Conservation (phyloP, 768 basidiomycete species). For the Stropharia rugosoannulata region DNA sequence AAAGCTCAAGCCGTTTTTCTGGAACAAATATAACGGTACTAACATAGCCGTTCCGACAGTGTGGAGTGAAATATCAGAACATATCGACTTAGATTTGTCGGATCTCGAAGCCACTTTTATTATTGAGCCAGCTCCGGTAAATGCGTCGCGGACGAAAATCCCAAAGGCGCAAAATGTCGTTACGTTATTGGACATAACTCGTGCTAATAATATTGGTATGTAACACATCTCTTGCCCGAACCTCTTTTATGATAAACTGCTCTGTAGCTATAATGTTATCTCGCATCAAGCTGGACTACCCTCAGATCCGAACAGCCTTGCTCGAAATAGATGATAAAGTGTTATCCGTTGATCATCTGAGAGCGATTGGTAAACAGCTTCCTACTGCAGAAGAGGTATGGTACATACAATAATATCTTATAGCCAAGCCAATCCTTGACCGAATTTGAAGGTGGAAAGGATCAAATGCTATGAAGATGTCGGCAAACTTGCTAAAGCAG, state of each 20-base stretch:
- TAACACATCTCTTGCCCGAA: not conserved
- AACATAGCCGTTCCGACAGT: conserved; percentile 45
- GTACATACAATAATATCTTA: not conserved
- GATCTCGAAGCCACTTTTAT: conserved; percentile 78
- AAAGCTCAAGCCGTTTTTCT: conserved; percentile 84
- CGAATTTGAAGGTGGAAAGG: conserved; percentile 46
- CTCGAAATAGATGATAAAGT: conserved; percentile 68
- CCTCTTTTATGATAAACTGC: conserved; percentile 4
- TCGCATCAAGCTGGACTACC: conserved; percentile 62
- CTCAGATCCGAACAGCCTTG: conserved; percentile 69
- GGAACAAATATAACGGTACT: conserved; percentile 70
- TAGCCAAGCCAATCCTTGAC: not conserved
- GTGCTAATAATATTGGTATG: conserved; percentile 83
- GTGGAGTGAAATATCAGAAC: conserved; percentile 60
- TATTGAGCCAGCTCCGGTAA: conserved; percentile 45
- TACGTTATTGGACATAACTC: conserved; percentile 74
- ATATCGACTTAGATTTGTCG: conserved; percentile 51
- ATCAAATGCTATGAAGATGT: conserved; percentile 73
- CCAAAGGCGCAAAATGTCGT: conserved; percentile 61
- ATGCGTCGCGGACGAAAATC: conserved; percentile 39
- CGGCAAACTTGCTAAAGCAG: conserved; percentile 74
- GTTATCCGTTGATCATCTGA: conserved; percentile 74
- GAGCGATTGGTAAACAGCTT: conserved; percentile 67
- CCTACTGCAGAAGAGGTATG: conserved; percentile 83
- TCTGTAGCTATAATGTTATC: conserved; percentile 79